A percentile compares a stretch with the other conserved stretches of the same genome.
These are phyloP conservation scores for Aegilops sharonensis DNA, from an alignment of 176 grass and related monocot genomes.

Conservation along the genomic window DNA sequence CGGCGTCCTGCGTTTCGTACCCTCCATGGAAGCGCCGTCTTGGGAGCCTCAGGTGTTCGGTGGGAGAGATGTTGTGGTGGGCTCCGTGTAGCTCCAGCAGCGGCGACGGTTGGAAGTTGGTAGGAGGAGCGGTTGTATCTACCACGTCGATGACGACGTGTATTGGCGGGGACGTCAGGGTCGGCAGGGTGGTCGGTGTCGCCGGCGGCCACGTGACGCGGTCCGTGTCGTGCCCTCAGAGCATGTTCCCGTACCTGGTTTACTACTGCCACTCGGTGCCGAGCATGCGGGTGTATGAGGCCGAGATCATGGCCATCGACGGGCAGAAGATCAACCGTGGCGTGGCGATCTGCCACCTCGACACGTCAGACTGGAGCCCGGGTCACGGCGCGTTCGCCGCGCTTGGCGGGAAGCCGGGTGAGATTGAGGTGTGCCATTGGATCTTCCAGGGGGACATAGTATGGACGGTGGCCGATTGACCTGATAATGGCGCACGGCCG, in stretches of 20 bases:
- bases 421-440: conserved; percentile 12
- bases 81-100: too few relatives aligned
- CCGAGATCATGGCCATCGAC: not conserved
- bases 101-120: too few relatives aligned
- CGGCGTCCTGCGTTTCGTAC: too few relatives aligned
- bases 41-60: too few relatives aligned
- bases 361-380: not conserved
- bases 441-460: conserved; percentile 1
- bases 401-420: not conserved
- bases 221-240: conserved; percentile 5
- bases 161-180: not conserved
- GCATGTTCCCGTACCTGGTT: not conserved
- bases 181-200: not conserved
- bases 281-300: not conserved
- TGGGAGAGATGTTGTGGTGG: too few relatives aligned
- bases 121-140: too few relatives aligned
- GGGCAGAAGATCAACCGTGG: not conserved
- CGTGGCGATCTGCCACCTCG: conserved; percentile 6
- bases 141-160: too few relatives aligned
- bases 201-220: not conserved
- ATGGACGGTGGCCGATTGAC: not conserved
- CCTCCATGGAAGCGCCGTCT: too few relatives aligned
- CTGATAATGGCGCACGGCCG: not conserved
- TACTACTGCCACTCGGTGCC: conserved; percentile 23
- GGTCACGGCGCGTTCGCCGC: not conserved